Base-by-base conservation (phyloP, 1,139 yeast species). In the Blastobotrys buckinghamii region DNA sequence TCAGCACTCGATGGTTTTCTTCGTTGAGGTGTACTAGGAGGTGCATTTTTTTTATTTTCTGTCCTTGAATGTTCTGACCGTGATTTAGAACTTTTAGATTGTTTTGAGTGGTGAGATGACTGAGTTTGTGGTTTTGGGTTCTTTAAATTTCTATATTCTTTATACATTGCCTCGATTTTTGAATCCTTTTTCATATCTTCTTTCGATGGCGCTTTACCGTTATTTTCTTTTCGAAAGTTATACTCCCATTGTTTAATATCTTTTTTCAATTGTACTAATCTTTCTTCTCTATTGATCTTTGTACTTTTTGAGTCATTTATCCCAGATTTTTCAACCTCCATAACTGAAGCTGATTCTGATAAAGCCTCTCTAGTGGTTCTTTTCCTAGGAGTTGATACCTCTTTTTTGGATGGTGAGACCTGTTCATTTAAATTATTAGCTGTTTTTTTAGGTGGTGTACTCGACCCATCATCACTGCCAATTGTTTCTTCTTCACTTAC, bases 231-330 rank as follows among this genome's bases (percentile, higher is more conserved):
- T 10, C 63, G 57, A 60, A 81, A 83, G 8, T 59, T 60, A 50
- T 75, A 70, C 59, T 83, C 89, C 90, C 90, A 84, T 32, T 65
- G 63, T 60, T 83, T 84, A 48, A 84, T 77, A 55, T 76, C 74
- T 33, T 75, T 54, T 41, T 55, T 51, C 9, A 61, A 56, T 40
- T 38, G 39, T 8, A 38, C 7, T 10, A 44, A 40, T 19, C 27
- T 16, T 2, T 38, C 41, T 22, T 22, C 24, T 22, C 4, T 22
- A 5, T 32, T 32, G 4, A 15, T 16, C 4, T 32, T 16, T 5
- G 35, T 16, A 15, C 6, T 32, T 4, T 5, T 22, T 22, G 24
- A 7, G 4, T 22, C 24, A 22, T 22, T 7, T 22, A 22, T 22
- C n/a, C n/a, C n/a, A n/a, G n/a, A n/a, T n/a, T n/a, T n/a, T n/a